These are phyloP conservation scores for Mrakia hoshinonis DNA, from an alignment of 768 basidiomycete genomes.

Conservation along the genomic window DNA sequence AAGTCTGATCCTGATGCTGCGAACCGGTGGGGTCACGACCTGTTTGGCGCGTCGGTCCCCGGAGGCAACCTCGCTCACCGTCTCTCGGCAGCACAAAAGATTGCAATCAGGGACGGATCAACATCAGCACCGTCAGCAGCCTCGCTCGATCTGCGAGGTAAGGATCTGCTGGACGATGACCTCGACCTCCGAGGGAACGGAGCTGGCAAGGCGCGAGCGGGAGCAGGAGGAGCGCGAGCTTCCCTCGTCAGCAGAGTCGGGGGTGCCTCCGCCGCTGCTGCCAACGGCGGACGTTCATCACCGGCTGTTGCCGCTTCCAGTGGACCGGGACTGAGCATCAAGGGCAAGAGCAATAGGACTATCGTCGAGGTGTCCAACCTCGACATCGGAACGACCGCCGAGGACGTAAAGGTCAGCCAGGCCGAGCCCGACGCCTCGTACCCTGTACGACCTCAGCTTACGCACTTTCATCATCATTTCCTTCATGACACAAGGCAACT, in stretches of 20 bases:
- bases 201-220: not conserved
- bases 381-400: conserved; percentile 25
- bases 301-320: not conserved
- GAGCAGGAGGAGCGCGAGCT: not conserved
- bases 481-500: not conserved
- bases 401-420: conserved; percentile 25
- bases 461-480: not conserved
- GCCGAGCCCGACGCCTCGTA: not conserved
- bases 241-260: not conserved
- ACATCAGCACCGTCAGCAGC: not conserved
- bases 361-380: conserved; percentile 24
- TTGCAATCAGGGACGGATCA: conserved; percentile 12
- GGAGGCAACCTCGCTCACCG: conserved; percentile 28
- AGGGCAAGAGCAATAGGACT: conserved; percentile 18
- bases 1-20: not conserved
- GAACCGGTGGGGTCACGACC: conserved; percentile 23
- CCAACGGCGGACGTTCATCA: not conserved
- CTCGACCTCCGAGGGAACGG: conserved; percentile 6
- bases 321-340: conserved; percentile 8
- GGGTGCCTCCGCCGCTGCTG: not conserved
- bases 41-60: conserved; percentile 9
- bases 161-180: conserved; percentile 17
- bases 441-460: not conserved
- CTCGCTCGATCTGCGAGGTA: conserved; percentile 11
- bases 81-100: conserved; percentile 16